Base-by-base conservation (phyloP, 257 asterid species). In the Solanum pimpinellifolium region DNA sequence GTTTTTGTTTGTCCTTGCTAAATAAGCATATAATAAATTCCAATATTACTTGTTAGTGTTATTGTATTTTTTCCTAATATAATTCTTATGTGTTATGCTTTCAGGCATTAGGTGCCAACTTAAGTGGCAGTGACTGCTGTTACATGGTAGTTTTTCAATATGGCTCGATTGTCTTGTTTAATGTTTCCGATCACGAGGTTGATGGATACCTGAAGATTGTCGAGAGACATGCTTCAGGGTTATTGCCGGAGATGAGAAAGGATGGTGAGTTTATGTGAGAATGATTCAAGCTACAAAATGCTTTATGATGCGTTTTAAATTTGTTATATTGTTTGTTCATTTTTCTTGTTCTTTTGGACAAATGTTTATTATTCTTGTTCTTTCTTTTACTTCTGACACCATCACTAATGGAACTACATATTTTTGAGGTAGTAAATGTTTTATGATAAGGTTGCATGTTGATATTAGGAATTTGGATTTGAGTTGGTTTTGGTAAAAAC, bases 101-200 rank as follows among this genome's bases (percentile, higher is more conserved):
- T 74, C 95, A 96, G 99, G 95, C 90, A 84, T 87, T 90, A 87
- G 91, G 94, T 85, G 93, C 91, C 85, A 94, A 93, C 89, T 87
- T 94, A 89, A 90, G 92, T 41, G 98, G 94, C 86, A 94, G 88
- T 47, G 94, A 94, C 42, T 92, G 96, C 91, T 91, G 96, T 90
- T 94, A 91, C 91, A 91, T 95, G 98, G 96, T 97, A 76, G 98
- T 97, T 88, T 97, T 94, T 87, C 99, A 97, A 88, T 97, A 97
- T 75, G 99, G 99, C 42, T 97, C 99, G 9, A 93, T 97, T 66
- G 99, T 97, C 92, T 92, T 97, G 88, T 97, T 97, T 92, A 97
- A 97, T 89, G 98, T 92, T 76, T 88, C 90, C 6, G 98, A 97
- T 81, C 92, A 93, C 52, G 99, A 95, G 86, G 94, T 97, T 85